phyloP scores from a whole-genome alignment of 495 filamentous ascomycete genomes.

The Trichodelitschia bisporula region DNA sequence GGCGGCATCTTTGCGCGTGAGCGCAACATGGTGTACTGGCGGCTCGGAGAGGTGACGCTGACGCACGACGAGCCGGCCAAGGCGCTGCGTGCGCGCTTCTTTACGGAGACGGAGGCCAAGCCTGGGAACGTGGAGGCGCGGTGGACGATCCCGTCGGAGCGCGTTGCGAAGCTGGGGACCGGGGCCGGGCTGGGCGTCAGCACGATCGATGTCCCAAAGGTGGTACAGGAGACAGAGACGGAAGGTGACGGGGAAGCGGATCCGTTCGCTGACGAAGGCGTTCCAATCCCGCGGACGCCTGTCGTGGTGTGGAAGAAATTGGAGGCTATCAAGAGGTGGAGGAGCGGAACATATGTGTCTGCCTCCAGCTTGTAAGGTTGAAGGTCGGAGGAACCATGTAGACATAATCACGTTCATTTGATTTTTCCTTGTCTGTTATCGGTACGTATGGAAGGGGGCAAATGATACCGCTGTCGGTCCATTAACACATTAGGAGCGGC shows the following conservation, averaged over 20 bases:
- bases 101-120: conserved; percentile 48
- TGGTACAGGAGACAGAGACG: conserved; percentile 15
- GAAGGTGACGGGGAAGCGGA: conserved; percentile 22
- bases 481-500: too few relatives aligned
- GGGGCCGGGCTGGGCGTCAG: conserved; percentile 34
- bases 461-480: too few relatives aligned
- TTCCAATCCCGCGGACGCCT: conserved; percentile 14
- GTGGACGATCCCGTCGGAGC: conserved; percentile 43
- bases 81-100: conserved; percentile 61
- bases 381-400: too few relatives aligned
- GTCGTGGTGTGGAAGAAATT: conserved; percentile 44
- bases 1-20: conserved; percentile 65
- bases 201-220: conserved; percentile 19
- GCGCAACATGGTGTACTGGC: conserved; percentile 71
- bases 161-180: conserved; percentile 24
- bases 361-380: too few relatives aligned
- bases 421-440: too few relatives aligned
- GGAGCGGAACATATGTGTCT: conserved; percentile 27
- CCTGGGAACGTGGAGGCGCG: conserved; percentile 56
- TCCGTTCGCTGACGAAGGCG: conserved; percentile 41
- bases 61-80: conserved; percentile 24
- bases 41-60: conserved; percentile 53
- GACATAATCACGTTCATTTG: too few relatives aligned
- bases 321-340: conserved; percentile 41
- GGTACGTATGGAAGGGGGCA: too few relatives aligned